Base-by-base conservation (phyloP, 176 grass and related monocot genomes). In the Secale cereale region DNA sequence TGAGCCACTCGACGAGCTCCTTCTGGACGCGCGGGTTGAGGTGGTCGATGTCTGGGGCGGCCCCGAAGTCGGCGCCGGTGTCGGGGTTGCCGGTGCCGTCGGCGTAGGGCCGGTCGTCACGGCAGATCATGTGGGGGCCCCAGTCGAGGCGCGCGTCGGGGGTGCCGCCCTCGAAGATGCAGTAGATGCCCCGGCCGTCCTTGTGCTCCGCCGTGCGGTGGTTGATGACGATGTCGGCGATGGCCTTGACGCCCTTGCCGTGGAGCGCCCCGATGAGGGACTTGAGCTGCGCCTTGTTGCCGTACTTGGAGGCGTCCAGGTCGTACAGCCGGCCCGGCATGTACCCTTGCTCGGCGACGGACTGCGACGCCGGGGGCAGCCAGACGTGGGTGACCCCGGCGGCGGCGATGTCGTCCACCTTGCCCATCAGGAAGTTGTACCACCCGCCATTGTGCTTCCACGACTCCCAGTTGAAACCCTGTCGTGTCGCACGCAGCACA, bases 391-490 rank as follows among this genome's bases (percentile, higher is more conserved):
- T 97, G 83, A 94, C 59, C 43, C 95, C 85, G 28, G 89, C 86
- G 25, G 73, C 88, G 65, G 88, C 88, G 60, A 97, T 88, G 77
- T 91, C 88, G 4, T 89, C 71, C 9, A 94, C 89, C 81, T 94
- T 89, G 76, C 76, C 37, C 84, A 83, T 93, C 43, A 97, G 62
- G 56, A 78, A 63, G 80, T 91, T 94, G 60, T 97, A 94, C 91
- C 89, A 94, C 1, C 95, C 90, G 3, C 92, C 95, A 40, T 91
- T 78, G 65, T 97, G 90, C 81, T 84, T 97, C 92, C 90, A 97
- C n/a, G 92, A 94, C 39, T 97, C 95, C 95, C 95, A 97, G 79
- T 94, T 97, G 85, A 97, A 97, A 15, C 92, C 95, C 92, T n/a
- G n/a, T n/a, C n/a, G n/a, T 97, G 83, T 25, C 5, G 25, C 22